phyloP scores from a whole-genome alignment of 2,329 filamentous ascomycete species.

The Penicillium glabrum region DNA sequence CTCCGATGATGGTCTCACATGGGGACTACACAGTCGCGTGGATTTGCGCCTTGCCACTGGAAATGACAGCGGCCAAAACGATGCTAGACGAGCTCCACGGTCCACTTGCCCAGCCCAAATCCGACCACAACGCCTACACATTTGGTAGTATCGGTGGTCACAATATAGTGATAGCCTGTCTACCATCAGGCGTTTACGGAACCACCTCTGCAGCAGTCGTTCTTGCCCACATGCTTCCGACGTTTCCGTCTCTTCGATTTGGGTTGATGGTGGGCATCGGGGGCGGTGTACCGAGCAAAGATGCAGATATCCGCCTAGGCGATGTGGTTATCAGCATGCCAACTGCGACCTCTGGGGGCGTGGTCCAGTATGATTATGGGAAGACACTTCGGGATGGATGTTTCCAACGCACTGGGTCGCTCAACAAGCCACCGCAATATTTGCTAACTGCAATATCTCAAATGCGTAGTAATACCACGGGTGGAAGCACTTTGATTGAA shows the following conservation, averaged over 20 bases:
- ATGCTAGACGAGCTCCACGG: constrained; percentile 15
- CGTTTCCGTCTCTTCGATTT: constrained; percentile 15
- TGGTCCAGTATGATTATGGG: constrained; percentile 22
- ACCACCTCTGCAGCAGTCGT: constrained; percentile 7
- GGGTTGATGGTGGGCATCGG: constrained; percentile 23
- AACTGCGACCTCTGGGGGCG: neutral
- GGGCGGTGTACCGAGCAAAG: constrained; percentile 15
- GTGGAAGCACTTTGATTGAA: too few species aligned
- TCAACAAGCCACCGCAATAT: neutral
- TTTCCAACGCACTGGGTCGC: constrained; percentile 11
- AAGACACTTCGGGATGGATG: constrained; percentile 11
- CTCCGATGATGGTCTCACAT: neutral
- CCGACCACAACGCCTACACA: constrained; percentile 10
- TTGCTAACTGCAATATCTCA: neutral
- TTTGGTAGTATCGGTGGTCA: constrained; percentile 5
- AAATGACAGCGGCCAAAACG: constrained; percentile 14
- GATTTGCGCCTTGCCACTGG: constrained; percentile 17
- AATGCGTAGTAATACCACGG: neutral
- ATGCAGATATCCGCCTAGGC: constrained; percentile 1
- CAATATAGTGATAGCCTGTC: constrained; percentile 11
- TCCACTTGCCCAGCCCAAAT: neutral
- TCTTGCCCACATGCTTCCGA: neutral
- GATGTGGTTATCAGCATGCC: constrained; percentile 1
- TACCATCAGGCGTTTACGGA: constrained; percentile 5
- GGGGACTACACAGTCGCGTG: constrained; percentile 17